Evolutionary conservation across 2,329 filamentous ascomycete species (phyloP).

Genomic region (Magnaporthiopsis rhizophila): DNA sequence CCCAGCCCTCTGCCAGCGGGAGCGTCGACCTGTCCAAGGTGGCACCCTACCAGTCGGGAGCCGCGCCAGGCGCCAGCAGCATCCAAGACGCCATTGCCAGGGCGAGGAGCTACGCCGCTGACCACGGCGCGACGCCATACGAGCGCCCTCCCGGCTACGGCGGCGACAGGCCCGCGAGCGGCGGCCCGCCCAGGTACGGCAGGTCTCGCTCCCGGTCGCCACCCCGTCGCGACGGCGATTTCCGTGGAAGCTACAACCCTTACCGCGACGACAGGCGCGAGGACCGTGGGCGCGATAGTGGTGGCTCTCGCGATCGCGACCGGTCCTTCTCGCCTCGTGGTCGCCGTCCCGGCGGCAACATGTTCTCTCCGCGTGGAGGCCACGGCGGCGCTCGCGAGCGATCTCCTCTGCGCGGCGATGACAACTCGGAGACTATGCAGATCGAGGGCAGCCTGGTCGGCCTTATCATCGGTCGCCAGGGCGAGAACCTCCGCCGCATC

Average conservation of each 20-base stretch:
- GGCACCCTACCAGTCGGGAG: slow-evolving; percentile 21
- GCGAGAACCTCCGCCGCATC: slow-evolving; percentile 80
- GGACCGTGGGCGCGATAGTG: slow-evolving; percentile 44
- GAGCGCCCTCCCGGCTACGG: slow-evolving; percentile 43
- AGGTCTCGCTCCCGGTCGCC: slow-evolving; percentile 63
- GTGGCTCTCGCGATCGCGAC: slow-evolving; percentile 34
- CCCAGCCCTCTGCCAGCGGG: slow-evolving; percentile 64
- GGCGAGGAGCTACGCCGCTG: slow-evolving; percentile 71
- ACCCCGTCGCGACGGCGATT: slow-evolving; percentile 61
- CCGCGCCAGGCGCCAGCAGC: slow-evolving; percentile 73
- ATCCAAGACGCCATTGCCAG: slow-evolving; percentile 79
- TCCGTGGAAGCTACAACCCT: slow-evolving; percentile 70
- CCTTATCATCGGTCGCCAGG: slow-evolving; percentile 82
- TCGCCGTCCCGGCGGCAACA: slow-evolving; percentile 34
- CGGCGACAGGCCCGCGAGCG: slow-evolving; percentile 33
- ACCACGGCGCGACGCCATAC: slow-evolving; percentile 63
- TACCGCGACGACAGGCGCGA: slow-evolving; percentile 53
- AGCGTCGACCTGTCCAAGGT: slow-evolving; percentile 66
- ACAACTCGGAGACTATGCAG: slow-evolving; percentile 72
- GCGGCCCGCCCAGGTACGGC: slow-evolving; percentile 43
- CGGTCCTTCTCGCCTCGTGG: slow-evolving; percentile 59
- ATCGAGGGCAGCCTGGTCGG: slow-evolving; percentile 84
- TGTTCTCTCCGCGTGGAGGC: slow-evolving; percentile 51
- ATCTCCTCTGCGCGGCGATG: slow-evolving; percentile 52
- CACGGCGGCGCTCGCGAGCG: slow-evolving; percentile 43